Evolutionary conservation across 225 moss, liverwort and hornwort genomes (phyloP).

Genomic region (Pseudisothecium myosuroides): DNA sequence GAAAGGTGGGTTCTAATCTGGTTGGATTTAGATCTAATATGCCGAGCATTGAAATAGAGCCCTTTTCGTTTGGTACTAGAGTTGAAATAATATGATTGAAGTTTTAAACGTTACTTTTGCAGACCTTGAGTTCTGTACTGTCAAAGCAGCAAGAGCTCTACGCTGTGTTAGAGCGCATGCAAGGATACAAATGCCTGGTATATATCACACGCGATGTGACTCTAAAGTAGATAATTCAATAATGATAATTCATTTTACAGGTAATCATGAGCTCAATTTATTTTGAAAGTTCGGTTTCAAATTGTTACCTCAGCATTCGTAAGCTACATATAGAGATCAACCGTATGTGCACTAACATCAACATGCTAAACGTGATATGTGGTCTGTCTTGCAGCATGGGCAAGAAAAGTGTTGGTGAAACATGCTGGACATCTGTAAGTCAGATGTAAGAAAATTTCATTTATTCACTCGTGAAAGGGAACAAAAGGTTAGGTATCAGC

Average conservation of each 20-base stretch:
- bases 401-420: background rate
- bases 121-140: constrained; percentile 13
- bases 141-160: constrained; percentile 28
- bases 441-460: background rate
- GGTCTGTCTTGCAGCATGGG: background rate
- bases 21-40: background rate
- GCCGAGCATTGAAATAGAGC: background rate
- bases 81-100: background rate
- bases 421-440: background rate
- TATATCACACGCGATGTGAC: background rate
- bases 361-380: background rate
- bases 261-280: background rate
- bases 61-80: background rate
- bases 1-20: background rate
- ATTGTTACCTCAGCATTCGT: background rate
- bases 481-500: background rate
- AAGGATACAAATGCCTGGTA: constrained; percentile 16
- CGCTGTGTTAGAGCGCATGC: constrained; percentile 14
- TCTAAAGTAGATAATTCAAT: background rate
- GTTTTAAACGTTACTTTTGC: background rate
- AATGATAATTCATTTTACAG: background rate
- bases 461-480: background rate
- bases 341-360: background rate
- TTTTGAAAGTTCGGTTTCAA: background rate
- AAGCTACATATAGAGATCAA: background rate